These are phyloP conservation scores for Cyclostephanos invisitatus DNA, from an alignment of 108 stramenopile genomes.

Conservation along the genomic window DNA sequence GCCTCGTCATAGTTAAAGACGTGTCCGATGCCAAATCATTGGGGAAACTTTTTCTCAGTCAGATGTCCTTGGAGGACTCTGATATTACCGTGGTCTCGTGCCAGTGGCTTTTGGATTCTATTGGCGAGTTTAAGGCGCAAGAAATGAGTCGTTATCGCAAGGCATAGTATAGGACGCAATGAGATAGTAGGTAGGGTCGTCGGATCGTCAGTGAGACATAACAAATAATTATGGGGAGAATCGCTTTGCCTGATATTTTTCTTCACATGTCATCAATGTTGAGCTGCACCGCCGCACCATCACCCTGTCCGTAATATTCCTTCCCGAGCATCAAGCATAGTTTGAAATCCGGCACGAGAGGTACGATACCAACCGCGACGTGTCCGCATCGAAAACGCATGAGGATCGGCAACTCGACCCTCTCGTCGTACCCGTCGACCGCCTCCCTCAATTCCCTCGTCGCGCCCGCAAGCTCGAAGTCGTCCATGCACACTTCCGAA, in stretches of 20 bases:
- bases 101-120: slow-evolving; percentile 54
- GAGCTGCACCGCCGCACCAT: slow-evolving; percentile 65
- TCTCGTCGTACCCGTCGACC: slow-evolving; percentile 68
- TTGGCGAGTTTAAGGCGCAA: slow-evolving; percentile 40
- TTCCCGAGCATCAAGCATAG: slow-evolving; percentile 71
- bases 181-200: too few relatives aligned
- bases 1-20: slow-evolving; percentile 34
- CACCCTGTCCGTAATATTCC: slow-evolving; percentile 61
- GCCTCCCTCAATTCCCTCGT: slow-evolving; percentile 57
- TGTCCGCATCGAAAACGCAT: slow-evolving; percentile 84
- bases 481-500: slow-evolving; percentile 80
- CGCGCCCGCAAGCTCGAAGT: slow-evolving; percentile 79
- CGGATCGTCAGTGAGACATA: too few relatives aligned
- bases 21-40: slow-evolving; percentile 21
- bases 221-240: too few relatives aligned
- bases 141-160: slow-evolving; percentile 5
- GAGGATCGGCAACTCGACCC: slow-evolving; percentile 67
- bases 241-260: not conserved
- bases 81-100: slow-evolving; percentile 29
- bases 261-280: slow-evolving; percentile 76
- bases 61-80: slow-evolving; percentile 1
- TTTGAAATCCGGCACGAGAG: slow-evolving; percentile 72
- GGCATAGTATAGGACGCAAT: not conserved
- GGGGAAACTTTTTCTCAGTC: slow-evolving; percentile 30
- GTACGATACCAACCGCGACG: slow-evolving; percentile 68